A percentile compares a stretch with the other conserved stretches of the same genome.
phyloP scores from a whole-genome alignment of 306 rosid genomes.

The Malus sieversii region DNA sequence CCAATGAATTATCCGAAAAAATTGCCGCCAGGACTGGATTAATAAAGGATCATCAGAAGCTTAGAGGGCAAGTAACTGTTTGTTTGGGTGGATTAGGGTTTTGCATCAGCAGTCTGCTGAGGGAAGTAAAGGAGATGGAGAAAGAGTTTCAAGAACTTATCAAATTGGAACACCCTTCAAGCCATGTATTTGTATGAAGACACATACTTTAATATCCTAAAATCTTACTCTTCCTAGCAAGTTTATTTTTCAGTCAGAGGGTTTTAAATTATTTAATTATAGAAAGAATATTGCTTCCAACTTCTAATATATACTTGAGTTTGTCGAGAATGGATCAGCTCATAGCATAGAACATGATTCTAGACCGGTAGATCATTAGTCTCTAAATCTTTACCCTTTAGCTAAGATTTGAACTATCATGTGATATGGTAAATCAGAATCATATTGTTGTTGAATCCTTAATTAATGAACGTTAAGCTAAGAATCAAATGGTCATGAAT shows the following conservation, averaged over 20 bases:
- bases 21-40: slow-evolving; percentile 5
- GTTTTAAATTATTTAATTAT: not conserved
- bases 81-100: slow-evolving; percentile 57
- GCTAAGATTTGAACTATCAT: too few species aligned
- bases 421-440: too few species aligned
- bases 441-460: too few species aligned
- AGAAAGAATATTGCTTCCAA: not conserved
- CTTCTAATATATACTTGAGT: not conserved
- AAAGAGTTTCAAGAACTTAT: slow-evolving; percentile 41
- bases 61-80: slow-evolving; percentile 36
- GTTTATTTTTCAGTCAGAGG: not conserved
- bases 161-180: slow-evolving; percentile 52
- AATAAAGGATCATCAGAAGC: slow-evolving; percentile 27
- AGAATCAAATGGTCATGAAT: too few species aligned
- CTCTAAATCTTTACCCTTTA: too few species aligned
- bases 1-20: slow-evolving; percentile 35
- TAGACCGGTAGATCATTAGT: not conserved
- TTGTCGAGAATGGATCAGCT: not conserved
- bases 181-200: slow-evolving; percentile 30
- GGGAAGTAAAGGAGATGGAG: slow-evolving; percentile 44
- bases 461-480: too few species aligned
- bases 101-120: slow-evolving; percentile 44
- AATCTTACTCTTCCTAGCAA: not conserved
- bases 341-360: too few species aligned
- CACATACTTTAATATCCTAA: not conserved